phyloP scores from a whole-genome alignment of 1,139 yeast genomes.

The Suhomyces ambrosiae region DNA sequence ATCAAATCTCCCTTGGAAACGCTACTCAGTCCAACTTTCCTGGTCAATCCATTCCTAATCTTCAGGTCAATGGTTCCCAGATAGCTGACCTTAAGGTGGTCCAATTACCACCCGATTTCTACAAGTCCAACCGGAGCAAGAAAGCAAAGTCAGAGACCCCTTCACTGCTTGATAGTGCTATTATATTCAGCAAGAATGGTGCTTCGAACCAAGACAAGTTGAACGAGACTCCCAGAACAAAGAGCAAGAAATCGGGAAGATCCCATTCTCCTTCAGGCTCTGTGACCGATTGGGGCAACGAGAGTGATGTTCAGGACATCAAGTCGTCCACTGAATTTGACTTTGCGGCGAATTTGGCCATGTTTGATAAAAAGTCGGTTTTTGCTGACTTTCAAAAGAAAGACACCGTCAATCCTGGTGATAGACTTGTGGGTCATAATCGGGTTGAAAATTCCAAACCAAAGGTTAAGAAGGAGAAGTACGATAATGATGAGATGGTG shows the following conservation, averaged over 20 bases:
- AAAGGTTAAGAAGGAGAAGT: slow-evolving; percentile 47
- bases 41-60: slow-evolving; percentile 19
- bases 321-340: slow-evolving; percentile 73
- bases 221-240: slow-evolving; percentile 4
- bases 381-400: slow-evolving; percentile 72
- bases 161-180: slow-evolving; percentile 29
- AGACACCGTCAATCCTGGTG: slow-evolving; percentile 62
- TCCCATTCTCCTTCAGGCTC: slow-evolving; percentile 14
- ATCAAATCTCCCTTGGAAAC: slow-evolving; percentile 39
- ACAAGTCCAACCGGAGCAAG: slow-evolving; percentile 20
- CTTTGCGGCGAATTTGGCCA: slow-evolving; percentile 77
- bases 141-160: slow-evolving; percentile 17
- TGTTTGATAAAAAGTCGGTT: slow-evolving; percentile 80
- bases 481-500: slow-evolving; percentile 76
- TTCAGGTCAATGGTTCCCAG: slow-evolving; percentile 33
- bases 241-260: slow-evolving; percentile 6
- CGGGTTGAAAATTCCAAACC: slow-evolving; percentile 35
- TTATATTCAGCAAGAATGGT: slow-evolving; percentile 25
- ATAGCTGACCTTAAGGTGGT: slow-evolving; percentile 54
- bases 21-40: slow-evolving; percentile 29
- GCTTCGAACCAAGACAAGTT: slow-evolving; percentile 5
- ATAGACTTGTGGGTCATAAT: slow-evolving; percentile 77
- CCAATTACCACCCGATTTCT: slow-evolving; percentile 45
- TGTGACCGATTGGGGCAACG: slow-evolving; percentile 49
- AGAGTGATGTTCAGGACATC: slow-evolving; percentile 47